Conservation (phyloP, 169 alveolate genomes). For the Ichthyophthirius multifiliis region DNA sequence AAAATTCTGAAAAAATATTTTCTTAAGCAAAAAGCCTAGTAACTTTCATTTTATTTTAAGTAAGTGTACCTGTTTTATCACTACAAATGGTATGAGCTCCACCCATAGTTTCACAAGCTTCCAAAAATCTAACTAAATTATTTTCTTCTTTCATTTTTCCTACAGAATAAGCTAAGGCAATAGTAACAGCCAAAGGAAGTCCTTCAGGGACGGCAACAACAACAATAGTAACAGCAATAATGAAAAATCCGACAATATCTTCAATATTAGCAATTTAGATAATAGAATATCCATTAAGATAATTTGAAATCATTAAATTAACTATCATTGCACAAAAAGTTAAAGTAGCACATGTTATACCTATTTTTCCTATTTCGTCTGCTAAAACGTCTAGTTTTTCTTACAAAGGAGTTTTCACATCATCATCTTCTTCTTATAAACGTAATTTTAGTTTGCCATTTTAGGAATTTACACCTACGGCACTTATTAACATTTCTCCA, state of each 20-base stretch:
- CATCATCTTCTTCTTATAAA: conserved; percentile 66
- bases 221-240: conserved; percentile 82
- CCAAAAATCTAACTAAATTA: conserved; percentile 79
- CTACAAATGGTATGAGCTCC: conserved; percentile 90
- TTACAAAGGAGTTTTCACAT: conserved; percentile 82
- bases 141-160: conserved; percentile 88
- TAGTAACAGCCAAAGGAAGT: conserved; percentile 93
- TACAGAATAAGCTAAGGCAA: conserved; percentile 86
- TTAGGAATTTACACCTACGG: conserved; percentile 82
- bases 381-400: conserved; percentile 82
- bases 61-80: conserved; percentile 93
- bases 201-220: conserved; percentile 95
- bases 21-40: conserved; percentile 41
- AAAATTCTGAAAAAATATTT: neutral
- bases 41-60: conserved; percentile 88
- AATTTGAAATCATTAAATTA: conserved; percentile 37
- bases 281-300: conserved; percentile 21
- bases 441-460: conserved; percentile 65
- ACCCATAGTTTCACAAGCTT: conserved; percentile 94
- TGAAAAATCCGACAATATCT: conserved; percentile 44
- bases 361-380: conserved; percentile 75
- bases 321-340: conserved; percentile 73
- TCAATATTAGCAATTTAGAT: conserved; percentile 28
- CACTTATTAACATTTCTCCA: conserved; percentile 79
- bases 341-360: conserved; percentile 65